Conservation (phyloP, 495 filamentous ascomycete species). For the Monascus purpureus region DNA sequence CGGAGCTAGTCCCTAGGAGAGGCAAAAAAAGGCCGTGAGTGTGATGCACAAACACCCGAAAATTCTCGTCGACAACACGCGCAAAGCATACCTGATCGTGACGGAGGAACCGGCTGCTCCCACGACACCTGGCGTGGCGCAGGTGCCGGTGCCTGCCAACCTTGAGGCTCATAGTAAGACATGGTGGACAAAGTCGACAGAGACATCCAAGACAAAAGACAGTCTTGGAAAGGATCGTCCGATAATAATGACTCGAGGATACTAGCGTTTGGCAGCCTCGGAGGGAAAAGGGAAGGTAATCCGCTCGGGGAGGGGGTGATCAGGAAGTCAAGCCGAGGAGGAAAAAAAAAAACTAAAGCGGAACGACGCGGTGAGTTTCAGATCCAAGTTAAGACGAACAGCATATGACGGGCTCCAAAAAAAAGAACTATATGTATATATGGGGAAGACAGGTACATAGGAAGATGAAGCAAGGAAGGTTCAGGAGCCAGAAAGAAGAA, state of each 20-base stretch:
- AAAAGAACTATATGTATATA: too few relatives aligned
- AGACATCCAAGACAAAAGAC: too few relatives aligned
- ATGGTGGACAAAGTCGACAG: slow-evolving; percentile 38
- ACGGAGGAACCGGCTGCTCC: slow-evolving; percentile 76
- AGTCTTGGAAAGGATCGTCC: background rate
- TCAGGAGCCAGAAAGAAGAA: slow-evolving; percentile 3
- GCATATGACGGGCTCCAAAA: too few relatives aligned
- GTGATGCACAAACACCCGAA: background rate
- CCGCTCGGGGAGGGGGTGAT: background rate
- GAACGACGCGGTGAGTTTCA: slow-evolving; percentile 5
- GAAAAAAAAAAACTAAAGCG: slow-evolving; percentile 5
- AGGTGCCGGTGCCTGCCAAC: slow-evolving; percentile 54
- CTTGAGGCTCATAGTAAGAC: slow-evolving; percentile 79
- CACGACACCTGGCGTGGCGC: slow-evolving; percentile 53
- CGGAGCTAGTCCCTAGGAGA: slow-evolving; percentile 58
- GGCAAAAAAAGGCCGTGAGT: slow-evolving; percentile 5
- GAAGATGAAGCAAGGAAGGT: background rate
- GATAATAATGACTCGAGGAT: background rate
- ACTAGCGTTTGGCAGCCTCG: background rate
- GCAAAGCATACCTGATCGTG: slow-evolving; percentile 58
- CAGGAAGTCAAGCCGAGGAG: background rate
- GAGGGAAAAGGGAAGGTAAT: slow-evolving; percentile 1
- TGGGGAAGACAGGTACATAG: background rate
- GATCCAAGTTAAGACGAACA: slow-evolving; percentile 4
- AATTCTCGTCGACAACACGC: background rate